Evolutionary conservation across 495 filamentous ascomycete genomes (phyloP).

Genomic region (Hypoxylon lenormandii): DNA sequence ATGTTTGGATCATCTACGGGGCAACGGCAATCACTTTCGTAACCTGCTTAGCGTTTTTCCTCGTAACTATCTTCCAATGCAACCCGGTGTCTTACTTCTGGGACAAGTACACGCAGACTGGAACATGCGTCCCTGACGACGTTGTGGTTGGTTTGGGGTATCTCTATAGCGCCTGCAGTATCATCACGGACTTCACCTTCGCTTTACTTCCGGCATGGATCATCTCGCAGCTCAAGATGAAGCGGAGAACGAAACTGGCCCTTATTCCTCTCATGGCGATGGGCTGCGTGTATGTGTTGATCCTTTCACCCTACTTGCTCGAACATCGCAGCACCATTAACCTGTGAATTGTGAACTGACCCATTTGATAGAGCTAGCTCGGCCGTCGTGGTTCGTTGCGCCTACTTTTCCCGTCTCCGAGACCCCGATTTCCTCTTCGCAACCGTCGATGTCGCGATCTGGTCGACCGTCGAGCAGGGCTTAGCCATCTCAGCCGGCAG

Average conservation of each 20-base stretch:
- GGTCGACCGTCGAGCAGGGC: slow-evolving; percentile 50
- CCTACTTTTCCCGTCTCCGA: too few relatives aligned
- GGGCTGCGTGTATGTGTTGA: slow-evolving; percentile 46
- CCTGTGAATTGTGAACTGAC: too few relatives aligned
- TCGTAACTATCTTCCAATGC: slow-evolving; percentile 48
- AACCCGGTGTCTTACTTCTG: slow-evolving; percentile 47
- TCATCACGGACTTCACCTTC: slow-evolving; percentile 52
- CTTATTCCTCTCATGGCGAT: slow-evolving; percentile 40
- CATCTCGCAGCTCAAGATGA: slow-evolving; percentile 52
- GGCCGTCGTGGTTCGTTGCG: too few relatives aligned
- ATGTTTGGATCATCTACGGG: slow-evolving; percentile 44
- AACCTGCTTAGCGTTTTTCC: slow-evolving; percentile 29
- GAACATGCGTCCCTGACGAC: slow-evolving; percentile 43
- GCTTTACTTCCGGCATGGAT: slow-evolving; percentile 52
- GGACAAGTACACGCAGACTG: slow-evolving; percentile 25
- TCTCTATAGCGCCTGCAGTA: slow-evolving; percentile 44
- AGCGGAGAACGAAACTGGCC: slow-evolving; percentile 34
- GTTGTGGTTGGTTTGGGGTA: slow-evolving; percentile 44
- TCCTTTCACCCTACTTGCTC: not conserved
- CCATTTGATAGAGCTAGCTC: too few relatives aligned
- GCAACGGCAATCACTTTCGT: slow-evolving; percentile 25
- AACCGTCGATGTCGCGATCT: slow-evolving; percentile 50
- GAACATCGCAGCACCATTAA: too few relatives aligned
- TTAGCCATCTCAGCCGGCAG: slow-evolving; percentile 52
- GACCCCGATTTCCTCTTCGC: not conserved